Base-by-base conservation (phyloP, 495 filamentous ascomycete genomes). In the Hypoxylon intermedium region DNA sequence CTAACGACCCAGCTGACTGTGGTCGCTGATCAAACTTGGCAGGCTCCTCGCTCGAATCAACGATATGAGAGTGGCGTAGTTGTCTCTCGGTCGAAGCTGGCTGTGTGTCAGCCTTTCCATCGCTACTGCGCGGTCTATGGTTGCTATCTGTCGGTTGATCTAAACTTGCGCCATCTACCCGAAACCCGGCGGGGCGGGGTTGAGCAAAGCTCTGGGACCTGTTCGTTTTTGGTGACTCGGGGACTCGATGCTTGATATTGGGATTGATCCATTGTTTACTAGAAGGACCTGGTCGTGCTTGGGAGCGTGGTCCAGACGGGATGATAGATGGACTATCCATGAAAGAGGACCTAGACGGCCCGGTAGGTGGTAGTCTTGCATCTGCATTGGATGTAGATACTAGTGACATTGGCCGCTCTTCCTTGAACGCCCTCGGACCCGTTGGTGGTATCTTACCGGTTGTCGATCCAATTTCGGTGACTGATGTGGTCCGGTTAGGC, bases 181-280 rank as follows among this genome's bases (percentile, higher is more conserved):
- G 49, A 57, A 74, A 51, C 56, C 79, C 80, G 64, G 68, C 75
- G 56, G 55, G 73, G 38, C 56, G 75, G 53, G 58, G 75, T 36
- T 74, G 71, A 38, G 50, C 77, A 57, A 76, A 76, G 33, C 74
- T 80, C 46, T 75, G 73, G 0, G 76, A 75, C 41, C 78, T 68
- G 5, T 66, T 68, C 6, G 71, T 36, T 45, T 79, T 79, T 6
- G 79, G 77, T 4, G 75, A 78, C 13, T 81, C 77, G 3, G 75
- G 77, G 2, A 70, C 63, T 24, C 80, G 78, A 63, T 77, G 75
- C 11, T 71, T 70, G 2, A 79, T 67, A 9, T 76, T 74, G 4
- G 85, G 80, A 43, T 85, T 86, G 50, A 84, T 79, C 85, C 85
- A 88, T 65, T 83, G 83, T 49, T 86, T 87, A 55, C 80, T 85